A percentile compares a stretch with the other conserved stretches of the same genome.
These are phyloP conservation scores for Ophiostoma quercus DNA, from an alignment of 2,329 filamentous ascomycete genomes.

Conservation along the genomic window DNA sequence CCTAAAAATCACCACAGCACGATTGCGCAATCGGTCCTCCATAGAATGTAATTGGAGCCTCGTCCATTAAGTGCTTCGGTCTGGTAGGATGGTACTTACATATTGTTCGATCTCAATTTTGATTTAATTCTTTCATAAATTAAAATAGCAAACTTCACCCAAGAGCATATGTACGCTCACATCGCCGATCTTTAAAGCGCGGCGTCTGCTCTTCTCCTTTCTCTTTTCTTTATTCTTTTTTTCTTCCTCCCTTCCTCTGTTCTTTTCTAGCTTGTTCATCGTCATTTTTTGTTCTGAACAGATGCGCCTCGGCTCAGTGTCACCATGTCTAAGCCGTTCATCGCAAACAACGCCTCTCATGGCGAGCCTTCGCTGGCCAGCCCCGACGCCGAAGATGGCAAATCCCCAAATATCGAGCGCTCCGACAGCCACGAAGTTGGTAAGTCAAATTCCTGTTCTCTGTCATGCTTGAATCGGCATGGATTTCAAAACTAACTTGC, in stretches of 20 bases:
- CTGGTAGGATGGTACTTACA: not conserved
- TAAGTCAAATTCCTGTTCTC: not conserved
- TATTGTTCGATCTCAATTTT: not conserved
- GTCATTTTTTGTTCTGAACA: not conserved
- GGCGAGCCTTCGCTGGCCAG: not conserved
- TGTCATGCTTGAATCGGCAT: not conserved
- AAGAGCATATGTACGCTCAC: not conserved
- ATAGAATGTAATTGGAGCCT: slow-evolving; percentile 10
- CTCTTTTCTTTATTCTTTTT: not conserved
- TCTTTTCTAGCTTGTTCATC: not conserved
- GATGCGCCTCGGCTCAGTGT: not conserved
- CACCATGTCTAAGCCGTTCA: not conserved
- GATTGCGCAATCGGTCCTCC: slow-evolving; percentile 8
- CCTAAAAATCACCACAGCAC: not conserved
- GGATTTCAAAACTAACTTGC: not conserved
- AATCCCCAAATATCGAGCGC: not conserved
- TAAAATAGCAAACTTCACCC: not conserved
- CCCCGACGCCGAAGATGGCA: slow-evolving; percentile 8
- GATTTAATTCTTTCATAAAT: not conserved
- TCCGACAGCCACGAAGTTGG: slow-evolving; percentile 11
- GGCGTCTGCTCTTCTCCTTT: not conserved
- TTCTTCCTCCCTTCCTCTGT: not conserved
- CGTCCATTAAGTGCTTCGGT: not conserved
- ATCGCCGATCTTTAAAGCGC: not conserved
- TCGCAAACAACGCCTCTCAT: not conserved